phyloP scores from a whole-genome alignment of 1,284 basidiomycete genomes.

The Ustilago cynodontis region DNA sequence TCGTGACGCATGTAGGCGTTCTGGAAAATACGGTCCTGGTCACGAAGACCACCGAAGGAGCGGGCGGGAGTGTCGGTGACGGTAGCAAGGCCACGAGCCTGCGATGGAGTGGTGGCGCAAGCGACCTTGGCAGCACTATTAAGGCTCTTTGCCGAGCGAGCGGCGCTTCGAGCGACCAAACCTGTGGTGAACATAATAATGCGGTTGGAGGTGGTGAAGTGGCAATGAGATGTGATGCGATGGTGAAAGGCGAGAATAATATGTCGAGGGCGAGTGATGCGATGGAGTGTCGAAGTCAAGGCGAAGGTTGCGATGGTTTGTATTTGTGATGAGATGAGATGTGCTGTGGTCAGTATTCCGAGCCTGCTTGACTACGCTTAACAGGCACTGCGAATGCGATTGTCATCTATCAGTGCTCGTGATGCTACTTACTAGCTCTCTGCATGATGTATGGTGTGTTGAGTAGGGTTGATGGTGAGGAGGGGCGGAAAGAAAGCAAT shows the following conservation, averaged over 20 bases:
- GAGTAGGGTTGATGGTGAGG: slow-evolving; percentile 29
- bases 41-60: slow-evolving; percentile 64
- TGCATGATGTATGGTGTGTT: slow-evolving; percentile 42
- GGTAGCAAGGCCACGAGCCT: slow-evolving; percentile 65
- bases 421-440: slow-evolving; percentile 42
- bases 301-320: background rate
- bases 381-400: too few relatives aligned
- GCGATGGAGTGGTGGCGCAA: slow-evolving; percentile 43
- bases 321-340: background rate
- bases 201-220: background rate
- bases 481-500: background rate
- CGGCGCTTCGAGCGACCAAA: slow-evolving; percentile 54
- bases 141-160: slow-evolving; percentile 49
- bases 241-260: background rate
- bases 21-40: slow-evolving; percentile 70
- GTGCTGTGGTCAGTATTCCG: slow-evolving; percentile 17
- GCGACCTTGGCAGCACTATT: slow-evolving; percentile 48
- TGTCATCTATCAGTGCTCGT: background rate
- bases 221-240: background rate
- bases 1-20: slow-evolving; percentile 70
- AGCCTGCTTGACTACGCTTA: background rate
- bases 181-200: slow-evolving; percentile 16
- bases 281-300: background rate
- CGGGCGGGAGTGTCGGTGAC: slow-evolving; percentile 66
- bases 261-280: background rate